Evolutionary conservation across 192 early-diverging fungal species (phyloP).

Genomic region (Linnemannia schmuckeri): DNA sequence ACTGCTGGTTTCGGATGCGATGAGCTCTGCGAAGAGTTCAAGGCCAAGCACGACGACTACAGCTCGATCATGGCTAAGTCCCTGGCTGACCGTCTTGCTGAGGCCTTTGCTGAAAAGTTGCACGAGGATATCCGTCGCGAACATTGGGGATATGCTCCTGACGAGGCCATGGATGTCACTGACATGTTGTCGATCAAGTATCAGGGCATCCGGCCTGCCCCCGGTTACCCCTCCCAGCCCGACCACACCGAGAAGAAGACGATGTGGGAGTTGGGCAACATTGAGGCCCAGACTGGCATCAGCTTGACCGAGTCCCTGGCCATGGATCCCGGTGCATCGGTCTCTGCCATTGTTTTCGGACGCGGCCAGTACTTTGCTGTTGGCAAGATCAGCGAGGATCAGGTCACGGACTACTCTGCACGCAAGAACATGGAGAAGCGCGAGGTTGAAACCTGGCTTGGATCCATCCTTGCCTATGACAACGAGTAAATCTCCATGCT

Average conservation of each 20-base stretch:
- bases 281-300: conserved; percentile 85
- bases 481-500: conserved; percentile 17
- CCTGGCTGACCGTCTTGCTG: conserved; percentile 93
- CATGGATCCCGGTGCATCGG: conserved; percentile 93
- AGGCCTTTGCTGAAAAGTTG: conserved; percentile 91
- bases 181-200: conserved; percentile 94
- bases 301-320: conserved; percentile 92
- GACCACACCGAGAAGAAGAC: conserved; percentile 95
- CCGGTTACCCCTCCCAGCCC: conserved; percentile 95
- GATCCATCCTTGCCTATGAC: conserved; percentile 56
- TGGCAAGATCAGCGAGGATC: conserved; percentile 94
- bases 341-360: conserved; percentile 75
- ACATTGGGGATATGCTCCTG: conserved; percentile 89
- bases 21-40: conserved; percentile 85
- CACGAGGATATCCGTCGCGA: conserved; percentile 91
- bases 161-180: conserved; percentile 81
- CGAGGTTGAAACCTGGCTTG: conserved; percentile 59
- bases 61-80: conserved; percentile 95
- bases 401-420: conserved; percentile 68
- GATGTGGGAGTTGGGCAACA: conserved; percentile 92
- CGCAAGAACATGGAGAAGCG: conserved; percentile 50
- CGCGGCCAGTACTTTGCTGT: conserved; percentile 90
- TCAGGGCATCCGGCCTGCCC: conserved; percentile 95
- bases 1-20: conserved; percentile 93
- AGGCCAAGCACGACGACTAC: conserved; percentile 90